A percentile compares a stretch with the other conserved stretches of the same genome.
Evolutionary conservation across 129 eudicot genomes (phyloP).

Genomic region (Ambrosia artemisiifolia): DNA sequence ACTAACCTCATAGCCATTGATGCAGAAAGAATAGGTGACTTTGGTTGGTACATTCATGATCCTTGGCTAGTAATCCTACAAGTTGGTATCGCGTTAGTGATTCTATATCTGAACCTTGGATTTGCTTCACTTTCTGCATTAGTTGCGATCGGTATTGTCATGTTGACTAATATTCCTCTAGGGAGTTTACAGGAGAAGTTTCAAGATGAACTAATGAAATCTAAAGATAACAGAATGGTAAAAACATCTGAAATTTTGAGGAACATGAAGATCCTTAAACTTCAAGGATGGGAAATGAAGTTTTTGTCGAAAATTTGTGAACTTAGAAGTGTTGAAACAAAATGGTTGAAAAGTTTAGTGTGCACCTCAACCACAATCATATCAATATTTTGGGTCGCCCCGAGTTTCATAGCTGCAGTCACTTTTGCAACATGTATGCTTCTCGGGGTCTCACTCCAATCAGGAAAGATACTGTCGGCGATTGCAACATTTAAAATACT

Average conservation of each 20-base stretch:
- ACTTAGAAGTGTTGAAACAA: slow-evolving; percentile 49
- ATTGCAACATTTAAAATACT: slow-evolving; percentile 84
- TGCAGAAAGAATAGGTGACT: slow-evolving; percentile 68
- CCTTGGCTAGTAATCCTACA: slow-evolving; percentile 72
- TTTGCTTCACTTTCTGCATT: slow-evolving; percentile 66
- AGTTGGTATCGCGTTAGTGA: slow-evolving; percentile 56
- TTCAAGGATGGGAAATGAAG: slow-evolving; percentile 94
- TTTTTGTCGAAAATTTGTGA: slow-evolving; percentile 59
- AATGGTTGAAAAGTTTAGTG: slow-evolving; percentile 62
- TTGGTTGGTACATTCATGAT: slow-evolving; percentile 77
- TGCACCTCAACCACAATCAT: slow-evolving; percentile 44
- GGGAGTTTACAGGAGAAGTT: slow-evolving; percentile 55
- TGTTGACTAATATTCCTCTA: slow-evolving; percentile 73
- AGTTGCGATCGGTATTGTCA: slow-evolving; percentile 53
- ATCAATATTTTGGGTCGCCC: slow-evolving; percentile 74
- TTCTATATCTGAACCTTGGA: slow-evolving; percentile 72
- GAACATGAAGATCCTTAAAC: slow-evolving; percentile 85
- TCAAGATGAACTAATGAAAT: slow-evolving; percentile 69
- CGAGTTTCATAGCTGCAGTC: slow-evolving; percentile 64
- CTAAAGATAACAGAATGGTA: slow-evolving; percentile 82
- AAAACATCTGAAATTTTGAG: slow-evolving; percentile 70
- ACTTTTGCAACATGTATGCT: slow-evolving; percentile 78
- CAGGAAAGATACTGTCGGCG: slow-evolving; percentile 79
- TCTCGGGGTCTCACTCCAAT: slow-evolving; percentile 68
- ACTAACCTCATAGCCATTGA: slow-evolving; percentile 79